Base-by-base conservation (phyloP, 176 grass and related monocot genomes). In the Canna indica region DNA sequence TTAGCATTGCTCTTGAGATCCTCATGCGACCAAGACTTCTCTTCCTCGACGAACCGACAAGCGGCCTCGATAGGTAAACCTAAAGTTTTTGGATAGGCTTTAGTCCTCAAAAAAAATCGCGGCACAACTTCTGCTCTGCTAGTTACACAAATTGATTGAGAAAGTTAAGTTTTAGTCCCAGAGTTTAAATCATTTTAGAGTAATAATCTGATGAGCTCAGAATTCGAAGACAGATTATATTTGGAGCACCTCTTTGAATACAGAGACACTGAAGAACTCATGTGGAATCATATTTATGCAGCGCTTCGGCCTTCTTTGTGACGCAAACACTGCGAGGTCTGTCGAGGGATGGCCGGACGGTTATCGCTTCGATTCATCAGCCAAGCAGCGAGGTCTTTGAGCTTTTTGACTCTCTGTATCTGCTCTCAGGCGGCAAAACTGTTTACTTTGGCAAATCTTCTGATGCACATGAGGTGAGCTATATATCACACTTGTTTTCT, bases 1-100 rank as follows among this genome's bases (percentile, higher is more conserved):
- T 99, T 71, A 99, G 94, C 80, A 99, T 99, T 69, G 95, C 86
- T 10, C 35, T 99, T 20, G 90, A 99, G 85, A 99, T 99, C 77
- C 84, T 99, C n/a, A 99, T 84, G 90, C 76, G 95, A 53, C 95
- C 95, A 25, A 82, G 95, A 62, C 53, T 99, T 70, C 85, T 99
- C 47, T 99, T 99, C 73, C 82, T 99, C 44, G 95, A 99, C 22
- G 95, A 99, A 39, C 95, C 95, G 22, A 99, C 95, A 1, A 94
- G 90, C 71, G 95, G 95, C 0, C 95, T 99, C 70, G 95, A 99
- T 56, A 99, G 90, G 95, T 90, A 41, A 26, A 1, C 8, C 17
- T 27, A 15, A 32, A n/a, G 45, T 38, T 25, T 30, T 11, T 30
- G n/a, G n/a, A n/a, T n/a, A n/a, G n/a, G n/a, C n/a, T n/a, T n/a